Base-by-base conservation (phyloP, 1,284 basidiomycete species). In the Puccinia novopanici region DNA sequence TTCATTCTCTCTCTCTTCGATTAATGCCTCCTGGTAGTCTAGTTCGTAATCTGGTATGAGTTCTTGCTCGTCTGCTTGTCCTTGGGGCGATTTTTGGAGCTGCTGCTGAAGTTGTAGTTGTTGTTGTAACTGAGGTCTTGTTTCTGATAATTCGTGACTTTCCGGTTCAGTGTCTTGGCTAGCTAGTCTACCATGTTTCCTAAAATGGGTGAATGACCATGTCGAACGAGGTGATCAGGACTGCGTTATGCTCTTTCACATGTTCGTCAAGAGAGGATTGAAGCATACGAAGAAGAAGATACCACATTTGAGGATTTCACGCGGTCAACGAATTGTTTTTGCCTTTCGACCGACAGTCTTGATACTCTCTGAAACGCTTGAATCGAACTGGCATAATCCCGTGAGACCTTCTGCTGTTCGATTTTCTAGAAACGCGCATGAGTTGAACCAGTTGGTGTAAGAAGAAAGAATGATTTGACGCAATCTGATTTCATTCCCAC, bases 11-110 rank as follows among this genome's bases (percentile, higher is more conserved):
- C 97, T 92, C 86, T 98, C 96, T 81, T 93, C 92, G 82, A 99
- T 97, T 52, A 99, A 88, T 15, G 93, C 93, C 84, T 99, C 96
- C 85, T 99, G 97, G 86, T 96, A 96, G 52, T 94, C 94, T 40
- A 98, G 89, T 86, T 99, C 96, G 91, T 72, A 95, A 87, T 86
- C 93, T 90, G 71, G 88, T 82, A 85, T 82, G 4, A 82, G 81
- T 9, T 82, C 75, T 71, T 85, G 83, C 13, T 82, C 83, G 42
- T 84, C 84, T 78, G 85, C 83, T 34, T 83, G 63, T 75, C 85
- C 84, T n/a, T 82, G 82, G 70, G 85, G 86, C 37, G 82, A 82
- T 81, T 86, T 86, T 6, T 85, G 83, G 61, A 84, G 83, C 72
- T 85, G 85, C 27, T 72, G 67, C 57, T 79, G 77, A 27, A 68